A percentile compares a stretch with the other conserved stretches of the same genome.
Evolutionary conservation across 371 early-diverging fungal species (phyloP).

Genomic region (Haplosporangium sp.): DNA sequence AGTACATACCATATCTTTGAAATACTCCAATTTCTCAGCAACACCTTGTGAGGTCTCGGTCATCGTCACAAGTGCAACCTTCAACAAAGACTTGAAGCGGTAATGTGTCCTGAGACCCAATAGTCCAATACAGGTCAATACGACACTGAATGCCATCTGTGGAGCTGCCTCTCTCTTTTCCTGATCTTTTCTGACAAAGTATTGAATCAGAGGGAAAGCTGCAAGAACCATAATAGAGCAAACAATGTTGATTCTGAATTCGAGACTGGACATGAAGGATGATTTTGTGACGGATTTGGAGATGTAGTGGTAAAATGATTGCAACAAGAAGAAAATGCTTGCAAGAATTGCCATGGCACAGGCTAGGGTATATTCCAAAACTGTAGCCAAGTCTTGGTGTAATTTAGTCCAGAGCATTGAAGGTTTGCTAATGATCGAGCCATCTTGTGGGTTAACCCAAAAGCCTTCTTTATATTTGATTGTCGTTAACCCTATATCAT

Average conservation of each 20-base stretch:
- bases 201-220: slow-evolving; percentile 31
- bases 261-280: slow-evolving; percentile 40
- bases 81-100: slow-evolving; percentile 11
- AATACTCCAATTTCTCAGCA: slow-evolving; percentile 34
- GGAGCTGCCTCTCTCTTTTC: slow-evolving; percentile 25
- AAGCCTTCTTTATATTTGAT: slow-evolving; percentile 48
- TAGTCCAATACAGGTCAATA: slow-evolving; percentile 15
- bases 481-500: slow-evolving; percentile 41
- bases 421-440: slow-evolving; percentile 28
- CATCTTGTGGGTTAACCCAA: slow-evolving; percentile 33
- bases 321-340: slow-evolving; percentile 33
- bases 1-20: slow-evolving; percentile 37
- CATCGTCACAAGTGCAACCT: slow-evolving; percentile 10
- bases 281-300: slow-evolving; percentile 43
- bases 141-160: slow-evolving; percentile 27
- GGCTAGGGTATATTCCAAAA: slow-evolving; percentile 43
- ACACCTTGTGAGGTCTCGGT: slow-evolving; percentile 27
- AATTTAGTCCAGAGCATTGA: slow-evolving; percentile 18
- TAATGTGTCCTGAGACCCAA: slow-evolving; percentile 31
- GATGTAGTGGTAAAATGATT: slow-evolving; percentile 39
- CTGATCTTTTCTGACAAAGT: slow-evolving; percentile 26
- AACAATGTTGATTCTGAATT: slow-evolving; percentile 40
- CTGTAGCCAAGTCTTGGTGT: slow-evolving; percentile 24
- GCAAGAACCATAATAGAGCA: slow-evolving; percentile 18
- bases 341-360: slow-evolving; percentile 26